Evolutionary conservation across 2,329 filamentous ascomycete species (phyloP), one percentile per base, ranked within the genome.

Genomic region (Penicillium sp.): DNA sequence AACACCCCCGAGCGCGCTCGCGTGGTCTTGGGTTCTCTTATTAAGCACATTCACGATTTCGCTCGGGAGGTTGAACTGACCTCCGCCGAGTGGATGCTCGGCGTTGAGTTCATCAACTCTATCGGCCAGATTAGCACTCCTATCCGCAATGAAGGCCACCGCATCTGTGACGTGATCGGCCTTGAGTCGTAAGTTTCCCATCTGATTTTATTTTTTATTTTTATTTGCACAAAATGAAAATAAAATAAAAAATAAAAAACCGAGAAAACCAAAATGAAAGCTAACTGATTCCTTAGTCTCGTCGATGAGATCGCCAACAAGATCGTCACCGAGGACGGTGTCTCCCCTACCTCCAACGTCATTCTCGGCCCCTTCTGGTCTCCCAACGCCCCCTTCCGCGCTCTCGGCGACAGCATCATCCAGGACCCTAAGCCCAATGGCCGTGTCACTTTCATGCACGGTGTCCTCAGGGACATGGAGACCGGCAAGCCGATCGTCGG

Each of bases 361-460:
- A 91, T 91, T 68, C 85, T 91, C 58, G 88, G 88, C 2, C 88
- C 88, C 61, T 90, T 91, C 81, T 91, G 88, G 87, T 87, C 85
- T 11, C 87, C 88, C 66, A 81, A 89, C 65, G 86, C 88, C 1
- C 88, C 88, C 32, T 89, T 89, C 83, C 84, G 87, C 44, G 79
- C 85, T 37, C 81, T 85, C 63, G 88, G 88, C 62, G 81, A 78
- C 69, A 81, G 77, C 72, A 87, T 90, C 72, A 86, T 90, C 67
- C 84, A 87, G 70, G 75, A 87, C 71, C 72, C 80, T 58, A 79
- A 84, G 54, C 64, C 67, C 47, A 76, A 84, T 48, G 88, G 86
- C 46, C 78, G 83, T 59, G 76, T 85, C 50, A 82, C 82, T 50
- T 80, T 81, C 64, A 89, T 91, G 85, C 86, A 90, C 78, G 88